Base-by-base conservation (phyloP, 352 stramenopile genomes). In the Globisporangium uncinulatum region DNA sequence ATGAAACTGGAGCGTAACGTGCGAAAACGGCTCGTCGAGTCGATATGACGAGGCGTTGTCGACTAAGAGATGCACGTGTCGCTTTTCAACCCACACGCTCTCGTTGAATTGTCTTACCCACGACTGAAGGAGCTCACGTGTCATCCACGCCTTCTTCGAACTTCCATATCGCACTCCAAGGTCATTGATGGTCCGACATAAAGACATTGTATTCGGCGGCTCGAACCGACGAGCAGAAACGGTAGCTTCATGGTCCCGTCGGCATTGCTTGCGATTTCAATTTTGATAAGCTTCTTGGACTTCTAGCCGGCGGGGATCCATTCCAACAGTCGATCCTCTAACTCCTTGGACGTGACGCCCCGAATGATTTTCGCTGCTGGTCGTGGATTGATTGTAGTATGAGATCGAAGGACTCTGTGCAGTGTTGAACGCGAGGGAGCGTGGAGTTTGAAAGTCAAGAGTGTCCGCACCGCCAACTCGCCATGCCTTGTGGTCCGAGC, bases 231-330 rank as follows among this genome's bases (percentile, higher is more conserved):
- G 15, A 58, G 51, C 4, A 58, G 34, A 19, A 48, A 14, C 3
- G 32, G 20, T 5, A 61, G 34, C 36, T 54, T 54, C 11, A 15
- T 41, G n/a, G 19, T 54, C 10, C 45, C 34, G 34, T 49, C 47
- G 8, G 31, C 47, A n/a, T 56, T 62, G 47, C 39, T 37, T n/a
- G 47, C 50, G 21, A 54, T 15, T 24, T 44, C 47, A 21, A 54
- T n/a, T 39, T 36, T 45, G 37, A 56, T 47, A 9, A 46, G 19
- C n/a, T 60, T 60, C 44, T 54, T 60, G 0, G 31, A 21, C 19
- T 58, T 39, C n/a, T 54, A n/a, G n/a, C n/a, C n/a, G n/a, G n/a
- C n/a, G n/a, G n/a, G 34, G 34, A 41, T 41, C 6, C 34, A 41
- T 10, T 41, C 34, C 34, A 41, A 10, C 10, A 41, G 10, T 10